Base-by-base conservation (phyloP, 1,284 basidiomycete genomes). In the Heterobasidion parviporum region DNA sequence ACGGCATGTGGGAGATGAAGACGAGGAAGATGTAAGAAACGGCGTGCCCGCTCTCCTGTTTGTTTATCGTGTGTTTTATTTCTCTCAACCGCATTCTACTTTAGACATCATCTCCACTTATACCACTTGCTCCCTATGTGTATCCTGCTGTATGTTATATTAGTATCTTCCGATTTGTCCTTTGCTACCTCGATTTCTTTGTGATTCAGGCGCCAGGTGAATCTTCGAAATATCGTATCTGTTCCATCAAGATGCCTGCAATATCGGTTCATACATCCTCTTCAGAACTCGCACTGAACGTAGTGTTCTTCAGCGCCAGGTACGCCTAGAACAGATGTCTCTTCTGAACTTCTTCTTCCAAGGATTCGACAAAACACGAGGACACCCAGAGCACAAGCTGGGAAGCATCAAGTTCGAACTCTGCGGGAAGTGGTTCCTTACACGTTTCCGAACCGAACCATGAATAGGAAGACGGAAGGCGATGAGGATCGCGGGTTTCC, bases 1-100 rank as follows among this genome's bases (percentile, higher is more conserved):
- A 70, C 49, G 76, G 77, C 14, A 62, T 73, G 57, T 76, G 74
- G 74, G 75, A 79, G 66, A 72, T 79, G 41, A 75, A 72, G 65
- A 72, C 71, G 56, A 59, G 52, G 15, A 51, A 35, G 32, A 10
- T 41, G 38, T 41, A 41, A 41, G 38, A 12, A 41, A 12, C 6
- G 10, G n/a, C 10, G 38, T 41, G n/a, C 38, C 38, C 38, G 12
- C n/a, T 41, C 38, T 41, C 38, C n/a, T 8, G 10, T 41, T 41
- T 41, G 38, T 41, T 41, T n/a, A n/a, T 41, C n/a, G 3, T 41
- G n/a, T 41, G 38, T n/a, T 41, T 10, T 41, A n/a, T 12, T 41
- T n/a, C 10, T 41, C n/a, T 10, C 12, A 41, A 41, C 10, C 12
- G 38, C n/a, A 41, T n/a, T 41, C 1, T 41, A 41, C 38, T 10